Conservation (phyloP, 805 yeast genomes). For the Jamesozyma spencerorum region DNA sequence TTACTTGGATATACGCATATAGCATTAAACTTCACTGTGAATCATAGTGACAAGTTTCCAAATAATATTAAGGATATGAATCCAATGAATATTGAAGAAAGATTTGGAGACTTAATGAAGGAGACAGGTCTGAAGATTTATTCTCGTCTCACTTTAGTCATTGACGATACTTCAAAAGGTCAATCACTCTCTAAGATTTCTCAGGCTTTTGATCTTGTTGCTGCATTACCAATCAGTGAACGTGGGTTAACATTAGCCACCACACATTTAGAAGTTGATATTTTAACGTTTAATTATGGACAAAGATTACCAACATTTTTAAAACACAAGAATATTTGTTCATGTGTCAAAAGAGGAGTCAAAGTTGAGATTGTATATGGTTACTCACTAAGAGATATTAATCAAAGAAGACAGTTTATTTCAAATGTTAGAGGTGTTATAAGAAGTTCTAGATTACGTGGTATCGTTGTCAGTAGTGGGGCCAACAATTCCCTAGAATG, state of each 20-base stretch:
- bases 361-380: constrained; percentile 71
- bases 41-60: constrained; percentile 46
- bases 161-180: constrained; percentile 71
- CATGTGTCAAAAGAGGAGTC: constrained; percentile 76
- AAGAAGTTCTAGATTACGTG: constrained; percentile 73
- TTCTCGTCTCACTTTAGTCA: constrained; percentile 63
- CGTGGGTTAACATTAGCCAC: constrained; percentile 68
- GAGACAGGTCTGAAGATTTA: constrained; percentile 40
- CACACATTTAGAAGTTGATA: constrained; percentile 68
- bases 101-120: constrained; percentile 25
- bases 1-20: constrained; percentile 64
- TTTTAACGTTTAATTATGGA: constrained; percentile 63
- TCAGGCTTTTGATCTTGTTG: constrained; percentile 60
- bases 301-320: constrained; percentile 64
- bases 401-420: constrained; percentile 52
- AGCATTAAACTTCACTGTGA: constrained; percentile 60
- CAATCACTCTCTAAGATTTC: constrained; percentile 37
- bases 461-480: constrained; percentile 73
- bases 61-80: constrained; percentile 34
- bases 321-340: constrained; percentile 75
- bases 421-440: constrained; percentile 65
- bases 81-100: constrained; percentile 31
- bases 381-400: constrained; percentile 36
- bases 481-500: constrained; percentile 46
- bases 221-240: constrained; percentile 74